Evolutionary conservation across 805 yeast species (phyloP), one percentile per base, ranked within the genome.

Genomic region (Starmerella asiatica): DNA sequence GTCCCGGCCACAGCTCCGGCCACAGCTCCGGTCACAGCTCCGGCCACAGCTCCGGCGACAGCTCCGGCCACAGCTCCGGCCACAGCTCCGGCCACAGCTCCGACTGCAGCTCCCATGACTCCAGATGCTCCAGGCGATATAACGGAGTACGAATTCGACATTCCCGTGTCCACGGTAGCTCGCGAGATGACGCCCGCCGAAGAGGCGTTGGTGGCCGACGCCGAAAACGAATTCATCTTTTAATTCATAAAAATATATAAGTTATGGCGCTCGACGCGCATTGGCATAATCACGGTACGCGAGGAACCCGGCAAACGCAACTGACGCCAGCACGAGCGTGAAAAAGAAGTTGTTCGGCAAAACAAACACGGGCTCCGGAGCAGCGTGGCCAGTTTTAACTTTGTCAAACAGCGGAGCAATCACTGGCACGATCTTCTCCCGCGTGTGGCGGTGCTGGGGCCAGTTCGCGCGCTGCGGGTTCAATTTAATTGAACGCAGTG

Each of bases 381-480:
- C 50, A 2, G 19, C 44, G 29, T 24, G 50, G 39, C 43, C 47
- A 29, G 30, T 39, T 23, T 17, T 18, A 2, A 6, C 15, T n/a
- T 19, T 23, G 21, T 21, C 19, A 33, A 38, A 44, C 15, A 49
- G 38, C 12, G 55, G 55, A 9, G 51, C 53, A 19, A 51, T 44
- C 16, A 48, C 29, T 9, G 54, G 55, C 15, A 40, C 39, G 24
- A 39, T 39, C 14, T 41, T 38, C 4, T 39, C 35, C 18, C 31
- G 32, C 16, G 35, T 24, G 39, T 45, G 42, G 5, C 44, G 39
- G 18, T 27, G 40, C 36, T 45, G 37, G 29, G 45, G 37, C 56
- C 57, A 56, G 15, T 33, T n/a, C 17, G 19, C 29, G 16, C 58
- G 52, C 38, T 48, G 41, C n/a, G 58, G 56, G 34, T 52, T 57